These are phyloP conservation scores for Platanus orientalis DNA, from an alignment of 164 flowering plant species.

Conservation along the genomic window DNA sequence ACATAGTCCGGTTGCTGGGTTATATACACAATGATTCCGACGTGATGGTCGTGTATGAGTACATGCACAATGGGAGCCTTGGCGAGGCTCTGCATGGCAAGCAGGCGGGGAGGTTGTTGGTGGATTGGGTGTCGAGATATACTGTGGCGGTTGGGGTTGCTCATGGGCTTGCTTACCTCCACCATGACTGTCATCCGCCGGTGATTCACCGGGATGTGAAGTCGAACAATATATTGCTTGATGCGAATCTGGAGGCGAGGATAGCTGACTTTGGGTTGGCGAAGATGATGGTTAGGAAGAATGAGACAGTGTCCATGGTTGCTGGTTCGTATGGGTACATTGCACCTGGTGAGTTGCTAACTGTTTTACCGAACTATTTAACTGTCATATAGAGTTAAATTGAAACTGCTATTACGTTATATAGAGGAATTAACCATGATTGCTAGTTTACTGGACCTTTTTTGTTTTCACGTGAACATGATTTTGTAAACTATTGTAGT, in stretches of 20 bases:
- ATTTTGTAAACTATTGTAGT: too few species aligned
- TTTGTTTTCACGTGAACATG: too few species aligned
- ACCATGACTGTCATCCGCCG: slow-evolving; percentile 90
- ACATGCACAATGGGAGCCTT: slow-evolving; percentile 84
- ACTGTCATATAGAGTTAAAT: not conserved
- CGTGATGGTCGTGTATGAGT: slow-evolving; percentile 83
- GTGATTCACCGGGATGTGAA: slow-evolving; percentile 88
- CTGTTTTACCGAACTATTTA: not conserved
- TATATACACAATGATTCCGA: slow-evolving; percentile 67
- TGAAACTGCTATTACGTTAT: not conserved
- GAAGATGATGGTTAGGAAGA: slow-evolving; percentile 64
- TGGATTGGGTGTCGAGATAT: slow-evolving; percentile 90
- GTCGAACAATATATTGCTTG: slow-evolving; percentile 86
- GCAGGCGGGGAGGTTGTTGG: slow-evolving; percentile 50
- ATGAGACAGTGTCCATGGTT: slow-evolving; percentile 78
- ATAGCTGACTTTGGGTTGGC: slow-evolving; percentile 95
- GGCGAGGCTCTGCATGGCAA: slow-evolving; percentile 88
- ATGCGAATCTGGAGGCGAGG: slow-evolving; percentile 69
- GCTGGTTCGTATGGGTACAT: slow-evolving; percentile 98
- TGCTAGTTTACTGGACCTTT: too few species aligned
- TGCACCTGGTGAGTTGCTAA: slow-evolving; percentile 71
- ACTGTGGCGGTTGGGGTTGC: slow-evolving; percentile 87
- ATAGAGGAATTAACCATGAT: not conserved
- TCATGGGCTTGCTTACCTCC: slow-evolving; percentile 92
- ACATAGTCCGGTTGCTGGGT: slow-evolving; percentile 75